Percentiles rank a stretch among this genome's conserved stretches.
Conservation (phyloP, 2,329 filamentous ascomycete species). For the Ceratocystis colombiana region DNA sequence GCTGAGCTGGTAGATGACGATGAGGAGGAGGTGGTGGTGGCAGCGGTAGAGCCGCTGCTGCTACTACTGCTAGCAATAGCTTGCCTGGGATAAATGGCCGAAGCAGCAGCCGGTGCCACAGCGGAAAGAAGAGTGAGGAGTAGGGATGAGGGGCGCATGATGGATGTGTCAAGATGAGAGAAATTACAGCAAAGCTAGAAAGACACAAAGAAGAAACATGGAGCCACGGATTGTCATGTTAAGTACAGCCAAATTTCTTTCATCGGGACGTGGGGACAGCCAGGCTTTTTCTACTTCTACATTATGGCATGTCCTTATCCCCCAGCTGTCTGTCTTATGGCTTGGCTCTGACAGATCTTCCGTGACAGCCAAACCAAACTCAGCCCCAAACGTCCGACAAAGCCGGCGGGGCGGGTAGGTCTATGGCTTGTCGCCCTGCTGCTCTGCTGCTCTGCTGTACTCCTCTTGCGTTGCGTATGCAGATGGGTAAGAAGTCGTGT, state of each 20-base stretch:
- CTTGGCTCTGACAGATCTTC: not conserved
- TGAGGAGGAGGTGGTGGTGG: slow-evolving; percentile 15
- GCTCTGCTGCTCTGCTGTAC: not conserved
- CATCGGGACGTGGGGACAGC: not conserved
- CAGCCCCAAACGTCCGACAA: slow-evolving; percentile 10
- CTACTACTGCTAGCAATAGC: slow-evolving; percentile 7
- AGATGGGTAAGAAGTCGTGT: not conserved
- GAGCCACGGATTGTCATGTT: not conserved
- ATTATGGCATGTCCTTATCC: not conserved
- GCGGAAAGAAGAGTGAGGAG: slow-evolving; percentile 6
- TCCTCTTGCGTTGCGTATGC: not conserved
- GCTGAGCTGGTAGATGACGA: slow-evolving; percentile 27
- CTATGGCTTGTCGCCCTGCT: not conserved
- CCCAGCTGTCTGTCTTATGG: not conserved
- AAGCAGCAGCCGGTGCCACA: slow-evolving; percentile 4
- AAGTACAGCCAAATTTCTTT: not conserved
- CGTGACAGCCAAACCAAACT: not conserved
- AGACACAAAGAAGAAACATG: not conserved
- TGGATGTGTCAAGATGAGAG: not conserved
- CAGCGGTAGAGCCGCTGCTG: not conserved
- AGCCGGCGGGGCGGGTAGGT: not conserved
- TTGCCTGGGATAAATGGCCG: slow-evolving; percentile 7
- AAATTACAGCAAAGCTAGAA: not conserved
- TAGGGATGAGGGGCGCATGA: slow-evolving; percentile 17
- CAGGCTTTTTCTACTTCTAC: not conserved